phyloP scores from a whole-genome alignment of 2,329 filamentous ascomycete genomes.

The Diaporthe aspalathi region DNA sequence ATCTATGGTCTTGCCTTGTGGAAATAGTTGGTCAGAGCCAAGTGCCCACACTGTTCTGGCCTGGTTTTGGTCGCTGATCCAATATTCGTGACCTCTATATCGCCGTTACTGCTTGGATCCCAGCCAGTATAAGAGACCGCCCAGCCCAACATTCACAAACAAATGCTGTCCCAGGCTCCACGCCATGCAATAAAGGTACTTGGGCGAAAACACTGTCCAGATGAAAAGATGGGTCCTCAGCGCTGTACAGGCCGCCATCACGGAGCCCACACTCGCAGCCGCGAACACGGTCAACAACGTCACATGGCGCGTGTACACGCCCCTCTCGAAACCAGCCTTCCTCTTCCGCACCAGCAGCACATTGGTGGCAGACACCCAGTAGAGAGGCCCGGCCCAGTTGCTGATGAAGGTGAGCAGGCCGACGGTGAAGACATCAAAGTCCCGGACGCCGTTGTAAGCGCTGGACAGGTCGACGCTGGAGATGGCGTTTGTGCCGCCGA shows the following conservation, averaged over 20 bases:
- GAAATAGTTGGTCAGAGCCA: too few relatives aligned
- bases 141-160: constrained; percentile 73
- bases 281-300: constrained; percentile 77
- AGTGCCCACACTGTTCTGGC: not conserved
- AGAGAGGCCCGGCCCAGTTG: constrained; percentile 93
- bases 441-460: constrained; percentile 90
- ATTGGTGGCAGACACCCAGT: constrained; percentile 80
- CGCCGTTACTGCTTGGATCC: constrained; percentile 46
- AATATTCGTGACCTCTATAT: not conserved
- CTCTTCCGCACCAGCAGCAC: constrained; percentile 64
- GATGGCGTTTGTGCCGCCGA: constrained; percentile 93
- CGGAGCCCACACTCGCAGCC: constrained; percentile 71
- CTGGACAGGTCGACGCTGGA: constrained; percentile 95
- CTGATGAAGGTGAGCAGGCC: constrained; percentile 85
- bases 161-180: constrained; percentile 90
- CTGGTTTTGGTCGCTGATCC: too few relatives aligned
- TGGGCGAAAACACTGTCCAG: constrained; percentile 98
- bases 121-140: constrained; percentile 68
- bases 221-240: constrained; percentile 93
- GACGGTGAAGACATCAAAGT: constrained; percentile 84
- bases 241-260: constrained; percentile 89
- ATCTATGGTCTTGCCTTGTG: not conserved
- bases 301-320: constrained; percentile 64
- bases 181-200: constrained; percentile 91
- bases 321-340: constrained; percentile 40